A percentile compares a stretch with the other conserved stretches of the same genome.
phyloP scores from a whole-genome alignment of 176 grass and related monocot genomes.

The Elymus sibiricus region DNA sequence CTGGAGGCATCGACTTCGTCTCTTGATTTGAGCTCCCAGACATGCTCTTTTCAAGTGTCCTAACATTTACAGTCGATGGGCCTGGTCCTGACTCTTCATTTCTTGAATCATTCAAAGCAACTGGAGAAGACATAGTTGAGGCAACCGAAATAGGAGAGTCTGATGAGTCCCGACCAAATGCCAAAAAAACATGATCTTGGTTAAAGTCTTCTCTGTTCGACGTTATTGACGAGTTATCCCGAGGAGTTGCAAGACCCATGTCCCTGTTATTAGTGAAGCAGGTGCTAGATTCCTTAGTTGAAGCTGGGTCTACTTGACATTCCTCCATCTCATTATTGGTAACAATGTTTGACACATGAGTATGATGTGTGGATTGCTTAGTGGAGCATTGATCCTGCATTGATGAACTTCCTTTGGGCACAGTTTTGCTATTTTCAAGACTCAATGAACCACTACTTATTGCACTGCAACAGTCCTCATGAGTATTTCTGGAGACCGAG shows the following conservation, averaged over 20 bases:
- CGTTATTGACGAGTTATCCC: conserved; percentile 78
- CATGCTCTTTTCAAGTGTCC: conserved; percentile 31
- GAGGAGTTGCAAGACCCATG: conserved; percentile 42
- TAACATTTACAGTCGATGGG: conserved; percentile 29
- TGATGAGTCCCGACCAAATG: conserved; percentile 33
- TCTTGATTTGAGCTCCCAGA: conserved; percentile 33
- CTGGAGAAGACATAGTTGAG: conserved; percentile 56
- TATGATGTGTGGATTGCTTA: conserved; percentile 30
- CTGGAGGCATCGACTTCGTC: conserved; percentile 3
- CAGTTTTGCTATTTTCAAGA: conserved; percentile 28
- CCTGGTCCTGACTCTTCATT: conserved; percentile 27
- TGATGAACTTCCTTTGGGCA: conserved; percentile 26
- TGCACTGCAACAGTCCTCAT: conserved; percentile 35
- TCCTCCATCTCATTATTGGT: conserved; percentile 30
- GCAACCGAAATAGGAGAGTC: conserved; percentile 61
- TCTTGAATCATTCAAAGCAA: conserved; percentile 46
- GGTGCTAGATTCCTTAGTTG: conserved; percentile 42
- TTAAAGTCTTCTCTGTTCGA: conserved; percentile 63
- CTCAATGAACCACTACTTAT: conserved; percentile 22
- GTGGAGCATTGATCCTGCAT: conserved; percentile 27
- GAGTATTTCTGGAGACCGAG: conserved; percentile 32
- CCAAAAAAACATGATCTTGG: conserved; percentile 46
- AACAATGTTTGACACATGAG: conserved; percentile 32
- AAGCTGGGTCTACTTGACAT: conserved; percentile 31
- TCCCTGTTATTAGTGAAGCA: conserved; percentile 51